Percentiles rank a stretch among this genome's conserved stretches.
These are phyloP conservation scores for Agarophyton chilense DNA, from an alignment of 23 red algal species.

Conservation along the genomic window DNA sequence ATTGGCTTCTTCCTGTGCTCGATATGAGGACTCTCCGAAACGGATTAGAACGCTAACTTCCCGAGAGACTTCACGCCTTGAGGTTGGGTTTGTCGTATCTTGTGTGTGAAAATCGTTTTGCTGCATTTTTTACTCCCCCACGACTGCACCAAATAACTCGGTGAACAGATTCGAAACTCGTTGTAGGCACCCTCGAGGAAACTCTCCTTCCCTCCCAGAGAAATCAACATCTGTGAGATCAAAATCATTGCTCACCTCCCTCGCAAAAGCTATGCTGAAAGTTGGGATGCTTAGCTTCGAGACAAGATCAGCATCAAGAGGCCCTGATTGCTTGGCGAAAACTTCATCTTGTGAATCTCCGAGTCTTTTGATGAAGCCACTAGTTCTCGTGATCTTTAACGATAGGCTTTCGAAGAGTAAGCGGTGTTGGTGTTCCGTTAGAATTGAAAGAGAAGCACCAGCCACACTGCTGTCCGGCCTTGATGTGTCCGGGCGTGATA, in stretches of 20 bases:
- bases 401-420: constrained; percentile 57
- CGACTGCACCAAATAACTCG: constrained; percentile 58
- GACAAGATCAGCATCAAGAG: neutral
- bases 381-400: constrained; percentile 54
- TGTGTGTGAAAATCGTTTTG: neutral
- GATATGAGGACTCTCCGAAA: constrained; percentile 54
- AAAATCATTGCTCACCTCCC: constrained; percentile 42
- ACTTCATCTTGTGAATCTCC: neutral
- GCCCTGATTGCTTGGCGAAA: neutral
- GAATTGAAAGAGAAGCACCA: constrained; percentile 21
- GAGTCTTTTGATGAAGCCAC: constrained; percentile 56
- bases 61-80: constrained; percentile 22
- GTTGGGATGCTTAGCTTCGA: constrained; percentile 54
- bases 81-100: neutral
- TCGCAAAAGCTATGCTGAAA: constrained; percentile 45
- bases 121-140: neutral
- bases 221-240: constrained; percentile 63
- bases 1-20: constrained; percentile 52
- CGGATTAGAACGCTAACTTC: constrained; percentile 47
- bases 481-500: constrained; percentile 16
- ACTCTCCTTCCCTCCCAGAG: constrained; percentile 59
- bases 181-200: constrained; percentile 52
- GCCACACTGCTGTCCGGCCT: neutral
- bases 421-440: constrained; percentile 35
- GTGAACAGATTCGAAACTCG: constrained; percentile 52